phyloP scores from a whole-genome alignment of 805 yeast genomes.

The Yarrowia sp. region DNA sequence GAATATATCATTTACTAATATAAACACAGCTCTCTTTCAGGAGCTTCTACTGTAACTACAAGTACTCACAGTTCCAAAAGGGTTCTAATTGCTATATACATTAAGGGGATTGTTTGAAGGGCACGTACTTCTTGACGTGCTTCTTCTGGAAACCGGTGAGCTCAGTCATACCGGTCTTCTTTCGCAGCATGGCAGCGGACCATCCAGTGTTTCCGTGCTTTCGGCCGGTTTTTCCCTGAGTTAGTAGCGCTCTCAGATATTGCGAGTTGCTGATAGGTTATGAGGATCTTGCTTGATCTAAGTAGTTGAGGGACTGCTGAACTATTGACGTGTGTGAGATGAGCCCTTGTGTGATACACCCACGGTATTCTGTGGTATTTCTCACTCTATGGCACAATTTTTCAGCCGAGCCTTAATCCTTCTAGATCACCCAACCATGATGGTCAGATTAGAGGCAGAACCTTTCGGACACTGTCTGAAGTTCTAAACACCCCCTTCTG shows the following conservation, averaged over 20 bases:
- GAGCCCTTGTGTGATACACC: not conserved
- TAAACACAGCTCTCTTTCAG: too few relatives aligned
- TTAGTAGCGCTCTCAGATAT: not conserved
- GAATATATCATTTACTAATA: not conserved
- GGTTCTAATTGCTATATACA: slow-evolving; percentile 11
- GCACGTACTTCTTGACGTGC: slow-evolving; percentile 26
- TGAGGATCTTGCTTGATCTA: not conserved
- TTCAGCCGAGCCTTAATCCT: not conserved
- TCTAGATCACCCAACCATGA: not conserved
- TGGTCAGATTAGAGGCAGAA: not conserved
- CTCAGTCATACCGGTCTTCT: slow-evolving; percentile 58
- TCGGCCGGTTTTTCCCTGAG: slow-evolving; percentile 70
- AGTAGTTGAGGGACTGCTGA: not conserved
- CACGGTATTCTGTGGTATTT: not conserved
- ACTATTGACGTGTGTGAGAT: not conserved
- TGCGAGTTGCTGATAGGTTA: not conserved
- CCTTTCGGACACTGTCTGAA: not conserved
- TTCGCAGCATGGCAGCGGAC: slow-evolving; percentile 54
- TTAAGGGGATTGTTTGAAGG: slow-evolving; percentile 26
- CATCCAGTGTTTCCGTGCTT: slow-evolving; percentile 93
- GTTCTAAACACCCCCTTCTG: too few relatives aligned
- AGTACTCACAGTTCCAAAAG: not conserved
- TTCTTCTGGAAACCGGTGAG: slow-evolving; percentile 33
- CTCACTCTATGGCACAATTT: not conserved
- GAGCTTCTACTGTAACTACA: too few relatives aligned